Evolutionary conservation across 176 grass and related monocot genomes (phyloP).

Genomic region (Rhynchospora breviuscula): DNA sequence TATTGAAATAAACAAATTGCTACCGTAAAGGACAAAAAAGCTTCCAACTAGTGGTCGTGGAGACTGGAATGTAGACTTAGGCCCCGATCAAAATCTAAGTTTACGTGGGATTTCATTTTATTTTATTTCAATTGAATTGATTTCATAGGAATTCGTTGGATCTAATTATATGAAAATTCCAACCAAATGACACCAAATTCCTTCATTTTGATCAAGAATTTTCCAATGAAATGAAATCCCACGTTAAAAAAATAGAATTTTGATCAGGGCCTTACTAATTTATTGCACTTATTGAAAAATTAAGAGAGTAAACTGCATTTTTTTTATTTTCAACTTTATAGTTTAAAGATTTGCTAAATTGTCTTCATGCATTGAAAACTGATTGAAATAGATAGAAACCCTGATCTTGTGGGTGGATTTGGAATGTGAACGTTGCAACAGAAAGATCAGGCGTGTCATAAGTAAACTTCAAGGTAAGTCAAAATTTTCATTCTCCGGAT

Average conservation of each 20-base stretch:
- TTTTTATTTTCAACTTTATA: background rate
- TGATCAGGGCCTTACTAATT: too few species aligned
- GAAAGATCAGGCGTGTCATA: conserved; percentile 61
- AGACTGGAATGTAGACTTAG: background rate
- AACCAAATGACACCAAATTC: too few species aligned
- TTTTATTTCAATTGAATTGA: too few species aligned
- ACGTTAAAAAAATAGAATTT: too few species aligned
- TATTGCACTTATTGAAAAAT: background rate
- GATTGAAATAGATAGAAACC: conserved; percentile 45
- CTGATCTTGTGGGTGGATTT: conserved; percentile 76
- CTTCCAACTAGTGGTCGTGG: background rate
- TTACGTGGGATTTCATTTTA: too few species aligned
- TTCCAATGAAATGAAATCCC: too few species aligned
- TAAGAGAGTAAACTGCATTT: background rate
- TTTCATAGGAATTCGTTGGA: too few species aligned
- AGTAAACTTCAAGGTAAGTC: conserved; percentile 56
- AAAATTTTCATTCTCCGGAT: background rate
- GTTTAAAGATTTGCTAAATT: background rate
- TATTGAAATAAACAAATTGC: background rate
- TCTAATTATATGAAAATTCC: too few species aligned
- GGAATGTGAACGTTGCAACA: conserved; percentile 43
- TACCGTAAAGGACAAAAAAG: background rate
- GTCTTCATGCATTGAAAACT: background rate
- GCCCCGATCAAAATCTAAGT: too few species aligned
- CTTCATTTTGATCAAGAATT: too few species aligned